Percentiles rank a stretch among this genome's conserved stretches.
These are phyloP conservation scores for Danielozyma ontarioensis DNA, from an alignment of 805 yeast species.

Conservation along the genomic window DNA sequence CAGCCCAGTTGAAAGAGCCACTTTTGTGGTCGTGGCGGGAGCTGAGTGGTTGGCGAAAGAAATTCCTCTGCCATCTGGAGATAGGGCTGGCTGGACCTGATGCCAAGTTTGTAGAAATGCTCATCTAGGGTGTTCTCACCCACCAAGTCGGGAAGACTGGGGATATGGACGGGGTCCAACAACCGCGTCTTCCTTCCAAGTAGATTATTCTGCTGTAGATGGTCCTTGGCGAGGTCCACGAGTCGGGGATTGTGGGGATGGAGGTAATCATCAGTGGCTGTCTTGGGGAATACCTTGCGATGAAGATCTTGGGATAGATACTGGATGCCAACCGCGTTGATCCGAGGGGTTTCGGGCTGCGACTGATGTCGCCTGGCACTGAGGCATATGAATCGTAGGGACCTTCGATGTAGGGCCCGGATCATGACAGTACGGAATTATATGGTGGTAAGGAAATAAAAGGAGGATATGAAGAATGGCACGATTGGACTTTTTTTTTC, in stretches of 20 bases:
- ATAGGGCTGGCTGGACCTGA: slow-evolving; percentile 55
- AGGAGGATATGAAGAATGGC: neutral
- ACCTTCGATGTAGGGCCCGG: neutral
- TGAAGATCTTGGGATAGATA: slow-evolving; percentile 59
- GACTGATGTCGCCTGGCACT: neutral
- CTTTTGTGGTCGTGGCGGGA: slow-evolving; percentile 31
- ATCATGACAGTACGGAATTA: too few species aligned
- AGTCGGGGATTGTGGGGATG: slow-evolving; percentile 26
- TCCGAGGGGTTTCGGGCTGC: slow-evolving; percentile 41
- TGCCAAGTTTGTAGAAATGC: slow-evolving; percentile 75
- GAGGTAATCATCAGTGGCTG: slow-evolving; percentile 19
- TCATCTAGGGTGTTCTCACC: slow-evolving; percentile 71
- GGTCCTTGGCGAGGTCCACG: slow-evolving; percentile 52
- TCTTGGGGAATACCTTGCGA: slow-evolving; percentile 52
- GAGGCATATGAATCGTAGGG: neutral
- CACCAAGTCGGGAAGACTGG: slow-evolving; percentile 63
- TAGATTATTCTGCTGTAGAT: slow-evolving; percentile 58
- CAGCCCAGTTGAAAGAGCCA: slow-evolving; percentile 75
- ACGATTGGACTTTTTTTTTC: neutral
- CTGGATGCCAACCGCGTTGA: slow-evolving; percentile 79
- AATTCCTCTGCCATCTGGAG: slow-evolving; percentile 45
- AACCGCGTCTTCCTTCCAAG: slow-evolving; percentile 69
- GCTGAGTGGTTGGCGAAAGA: slow-evolving; percentile 15
- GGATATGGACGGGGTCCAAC: slow-evolving; percentile 50
- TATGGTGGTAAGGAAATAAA: too few species aligned